Evolutionary conservation across 208 protist species (phyloP).

Genomic region (Leishmania martiniquensis): DNA sequence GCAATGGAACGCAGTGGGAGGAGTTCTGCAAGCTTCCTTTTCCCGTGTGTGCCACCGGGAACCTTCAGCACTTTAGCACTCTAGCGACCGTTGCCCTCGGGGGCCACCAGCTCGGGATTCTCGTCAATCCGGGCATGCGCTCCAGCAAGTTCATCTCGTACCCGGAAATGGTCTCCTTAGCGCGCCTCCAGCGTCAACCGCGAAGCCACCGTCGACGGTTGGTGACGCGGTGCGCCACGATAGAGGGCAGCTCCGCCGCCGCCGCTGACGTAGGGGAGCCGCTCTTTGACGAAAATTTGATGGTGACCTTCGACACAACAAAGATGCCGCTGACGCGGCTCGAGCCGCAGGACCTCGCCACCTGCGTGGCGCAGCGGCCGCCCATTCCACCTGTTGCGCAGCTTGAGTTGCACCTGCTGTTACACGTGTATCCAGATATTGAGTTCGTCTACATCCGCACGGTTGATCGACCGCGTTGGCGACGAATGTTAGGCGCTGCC

Average conservation of each 20-base stretch:
- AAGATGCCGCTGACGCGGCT: constrained; percentile 75
- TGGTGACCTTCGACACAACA: constrained; percentile 69
- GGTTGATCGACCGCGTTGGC: constrained; percentile 74
- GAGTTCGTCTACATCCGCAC: constrained; percentile 73
- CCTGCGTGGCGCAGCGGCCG: constrained; percentile 40
- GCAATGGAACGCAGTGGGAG: constrained; percentile 77
- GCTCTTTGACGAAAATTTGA: constrained; percentile 64
- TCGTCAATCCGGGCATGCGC: constrained; percentile 83
- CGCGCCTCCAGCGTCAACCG: constrained; percentile 46
- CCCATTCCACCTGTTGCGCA: constrained; percentile 77
- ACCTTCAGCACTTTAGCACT: constrained; percentile 67
- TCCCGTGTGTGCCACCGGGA: constrained; percentile 75
- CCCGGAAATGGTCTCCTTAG: constrained; percentile 84
- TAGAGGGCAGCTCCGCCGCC: not conserved
- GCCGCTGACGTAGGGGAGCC: constrained; percentile 2
- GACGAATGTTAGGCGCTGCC: constrained; percentile 54
- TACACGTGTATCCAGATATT: constrained; percentile 71
- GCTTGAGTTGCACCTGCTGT: constrained; percentile 85
- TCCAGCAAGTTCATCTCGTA: constrained; percentile 92
- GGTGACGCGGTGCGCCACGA: not conserved
- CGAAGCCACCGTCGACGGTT: constrained; percentile 43
- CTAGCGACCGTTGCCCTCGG: constrained; percentile 75
- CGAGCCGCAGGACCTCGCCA: constrained; percentile 53
- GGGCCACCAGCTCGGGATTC: constrained; percentile 38
- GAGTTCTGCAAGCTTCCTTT: constrained; percentile 82